Base-by-base conservation (phyloP, 2,329 filamentous ascomycete genomes). In the Colletotrichum cereale region DNA sequence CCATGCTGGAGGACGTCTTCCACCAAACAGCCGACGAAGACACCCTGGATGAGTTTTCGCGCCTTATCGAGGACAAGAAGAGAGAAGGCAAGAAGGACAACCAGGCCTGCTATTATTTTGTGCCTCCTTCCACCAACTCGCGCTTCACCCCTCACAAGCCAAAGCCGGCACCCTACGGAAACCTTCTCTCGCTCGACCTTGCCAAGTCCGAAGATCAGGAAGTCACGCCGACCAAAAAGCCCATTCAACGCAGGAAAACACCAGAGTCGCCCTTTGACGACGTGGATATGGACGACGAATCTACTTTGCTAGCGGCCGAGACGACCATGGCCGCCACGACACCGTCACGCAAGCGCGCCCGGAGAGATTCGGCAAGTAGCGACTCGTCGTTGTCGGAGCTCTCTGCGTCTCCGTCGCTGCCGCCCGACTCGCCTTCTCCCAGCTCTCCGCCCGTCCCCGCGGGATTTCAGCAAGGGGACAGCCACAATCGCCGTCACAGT, bases 1-100 rank as follows among this genome's bases (percentile, higher is more conserved):
- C 83, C 73, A 86, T 91, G 83, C 80, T 91, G 56, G 86, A 89
- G 78, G 85, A 87, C 71, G 83, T 91, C 55, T 90, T 86, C 78
- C 82, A 84, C 74, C 87, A 90, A 76, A 87, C 84, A 24, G 88
- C 89, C n/a, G 86, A 87, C 73, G 76, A 80, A 47, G 84, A 86
- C 47, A 87, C 88, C 2, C 77, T 87, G 62, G 79, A 83, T 48
- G 83, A 87, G 73, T 91, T 91, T 76, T 81, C 80, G 60, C 81
- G 79, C 48, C 83, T 88, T 53, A 77, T 91, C 61, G 80, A 83
- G 75, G 79, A 84, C 68, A 88, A 86, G 80, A 91, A 91, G 78
- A 84, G 82, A 71, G 86, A 90, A 74, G 89, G 87, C 65, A 86
- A 86, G 75, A 86, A 84, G 75, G 83, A 86, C 75, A 82, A 87